phyloP scores from a whole-genome alignment of 495 filamentous ascomycete genomes.

The Immersiella caudata region DNA sequence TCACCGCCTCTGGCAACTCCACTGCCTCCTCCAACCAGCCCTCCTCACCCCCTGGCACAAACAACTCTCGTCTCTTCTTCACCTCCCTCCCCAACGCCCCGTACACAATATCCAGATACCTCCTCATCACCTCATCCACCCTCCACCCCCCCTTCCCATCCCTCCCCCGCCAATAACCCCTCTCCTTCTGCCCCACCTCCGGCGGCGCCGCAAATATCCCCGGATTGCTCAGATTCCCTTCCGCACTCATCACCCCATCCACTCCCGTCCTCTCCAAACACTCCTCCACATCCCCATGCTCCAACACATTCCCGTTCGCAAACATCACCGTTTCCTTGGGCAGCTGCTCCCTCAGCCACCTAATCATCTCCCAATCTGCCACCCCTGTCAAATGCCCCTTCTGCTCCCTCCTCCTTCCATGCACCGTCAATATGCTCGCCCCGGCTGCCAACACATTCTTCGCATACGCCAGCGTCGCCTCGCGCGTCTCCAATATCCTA shows the following conservation, averaged over 20 bases:
- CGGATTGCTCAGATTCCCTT: conserved; percentile 90
- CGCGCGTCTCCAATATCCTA: conserved; percentile 81
- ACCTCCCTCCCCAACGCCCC: conserved; percentile 65
- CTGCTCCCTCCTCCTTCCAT: conserved; percentile 86
- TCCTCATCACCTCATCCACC: conserved; percentile 81
- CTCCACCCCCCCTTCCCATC: conserved; percentile 85
- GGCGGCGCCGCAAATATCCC: conserved; percentile 77
- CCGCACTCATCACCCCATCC: conserved; percentile 93
- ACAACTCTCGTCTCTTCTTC: conserved; percentile 70
- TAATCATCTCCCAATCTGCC: conserved; percentile 85
- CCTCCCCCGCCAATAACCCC: conserved; percentile 82
- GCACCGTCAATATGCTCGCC: conserved; percentile 88
- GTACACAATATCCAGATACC: conserved; percentile 90
- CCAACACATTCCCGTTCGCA: conserved; percentile 92
- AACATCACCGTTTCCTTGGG: conserved; percentile 90
- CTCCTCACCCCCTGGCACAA: conserved; percentile 66
- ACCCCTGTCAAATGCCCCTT: conserved; percentile 95
- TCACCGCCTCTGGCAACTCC: neutral
- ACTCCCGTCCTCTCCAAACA: conserved; percentile 86
- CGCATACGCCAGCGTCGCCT: conserved; percentile 87
- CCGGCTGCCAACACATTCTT: conserved; percentile 85
- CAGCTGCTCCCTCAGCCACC: conserved; percentile 79
- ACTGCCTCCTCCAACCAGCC: conserved; percentile 33
- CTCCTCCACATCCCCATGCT: conserved; percentile 73
- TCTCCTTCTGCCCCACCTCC: conserved; percentile 60